Base-by-base conservation (phyloP, 352 stramenopile genomes). In the Paralagenidium karlingii region DNA sequence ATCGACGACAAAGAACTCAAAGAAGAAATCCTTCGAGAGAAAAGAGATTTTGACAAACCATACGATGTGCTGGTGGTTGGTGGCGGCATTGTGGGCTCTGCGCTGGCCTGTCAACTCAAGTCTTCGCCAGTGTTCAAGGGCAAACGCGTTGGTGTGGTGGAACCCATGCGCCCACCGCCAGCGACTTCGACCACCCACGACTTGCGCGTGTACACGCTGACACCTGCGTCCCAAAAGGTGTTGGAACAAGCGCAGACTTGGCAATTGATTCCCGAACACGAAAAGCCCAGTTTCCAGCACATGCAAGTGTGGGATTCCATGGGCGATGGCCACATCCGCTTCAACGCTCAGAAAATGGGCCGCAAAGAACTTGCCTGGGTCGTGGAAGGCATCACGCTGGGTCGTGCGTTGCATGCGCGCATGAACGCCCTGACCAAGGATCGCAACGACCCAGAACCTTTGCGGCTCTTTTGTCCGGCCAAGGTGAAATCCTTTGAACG, bases 261-360 rank as follows among this genome's bases (percentile, higher is more conserved):
- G 85, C 51, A 68, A 47, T 68, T 81, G 47, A 73, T 93, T 24
- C 52, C 51, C 5, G 47, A 43, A 28, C 31, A 39, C 9, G 66
- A 91, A 43, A 73, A 60, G 37, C 58, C 80, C 28, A 52, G 65
- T 21, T 96, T 94, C 57, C 60, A 67, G 29, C 62, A 87, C 60
- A 95, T 96, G 84, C 82, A 95, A 55, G 83, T 83, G 8, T 92
- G 83, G 81, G 83, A 94, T 49, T 70, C 77, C 47, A 86, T 91
- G 66, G 83, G 80, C 40, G 65, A 88, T 43, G 82, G 82, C 22
- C 83, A 82, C 51, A 83, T 96, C 41, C 81, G 77, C 43, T 94
- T 94, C 52, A 58, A 94, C 57, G 68, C 71, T 13, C 39, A 61
- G 24, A 88, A 80, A 58, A 52, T 51, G 20, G 51, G 59, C 21